Conservation (phyloP, 1,139 yeast genomes). For the Hansenula sp. region DNA sequence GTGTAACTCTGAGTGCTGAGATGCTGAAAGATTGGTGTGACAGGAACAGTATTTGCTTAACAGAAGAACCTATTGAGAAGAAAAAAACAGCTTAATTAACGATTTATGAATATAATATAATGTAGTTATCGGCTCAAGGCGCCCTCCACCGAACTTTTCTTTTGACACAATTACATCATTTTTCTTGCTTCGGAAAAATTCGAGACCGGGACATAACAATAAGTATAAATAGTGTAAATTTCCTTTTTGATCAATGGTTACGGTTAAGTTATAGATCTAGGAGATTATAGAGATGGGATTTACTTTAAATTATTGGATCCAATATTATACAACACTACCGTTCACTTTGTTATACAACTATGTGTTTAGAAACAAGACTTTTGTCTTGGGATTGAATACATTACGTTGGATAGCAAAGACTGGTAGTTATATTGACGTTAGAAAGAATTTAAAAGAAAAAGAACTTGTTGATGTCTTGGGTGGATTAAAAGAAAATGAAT, state of each 20-base stretch:
- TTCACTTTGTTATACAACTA: neutral
- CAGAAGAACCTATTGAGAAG: conserved; percentile 8
- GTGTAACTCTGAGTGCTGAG: conserved; percentile 6
- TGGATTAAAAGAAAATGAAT: neutral
- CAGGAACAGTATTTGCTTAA: conserved; percentile 18
- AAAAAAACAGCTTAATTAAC: neutral
- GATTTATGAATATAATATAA: conserved; percentile 1
- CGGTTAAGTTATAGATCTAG: too few species aligned
- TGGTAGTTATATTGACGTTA: neutral
- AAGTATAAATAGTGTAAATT: too few species aligned
- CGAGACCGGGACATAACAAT: neutral
- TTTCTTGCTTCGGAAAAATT: neutral
- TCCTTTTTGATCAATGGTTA: too few species aligned
- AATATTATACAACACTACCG: neutral
- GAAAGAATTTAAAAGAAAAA: neutral
- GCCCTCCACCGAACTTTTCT: neutral
- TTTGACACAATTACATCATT: conserved; percentile 1
- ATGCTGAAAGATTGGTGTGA: conserved; percentile 22
- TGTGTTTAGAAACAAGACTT: conserved; percentile 1
- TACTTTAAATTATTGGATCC: neutral
- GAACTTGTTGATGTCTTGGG: neutral
- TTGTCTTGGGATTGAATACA: neutral
- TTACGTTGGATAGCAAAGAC: neutral
- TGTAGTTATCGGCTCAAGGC: too few species aligned
- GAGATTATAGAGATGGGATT: neutral